Base-by-base conservation (phyloP, 805 yeast genomes). In the Myxozyma udenii region DNA sequence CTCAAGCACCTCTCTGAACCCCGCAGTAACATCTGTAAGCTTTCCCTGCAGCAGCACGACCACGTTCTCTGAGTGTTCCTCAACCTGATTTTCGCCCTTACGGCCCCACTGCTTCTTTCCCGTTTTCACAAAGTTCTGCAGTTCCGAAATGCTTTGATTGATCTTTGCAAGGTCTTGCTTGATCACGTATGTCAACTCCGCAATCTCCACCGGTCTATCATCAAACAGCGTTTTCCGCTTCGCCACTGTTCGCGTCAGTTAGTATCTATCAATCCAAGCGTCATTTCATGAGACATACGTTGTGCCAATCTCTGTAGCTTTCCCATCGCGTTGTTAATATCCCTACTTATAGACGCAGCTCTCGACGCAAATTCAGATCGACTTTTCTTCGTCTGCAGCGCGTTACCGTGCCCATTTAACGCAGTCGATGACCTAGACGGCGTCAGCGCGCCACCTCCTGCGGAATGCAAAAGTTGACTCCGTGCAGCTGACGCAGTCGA, bases 171-270 rank as follows among this genome's bases (percentile, higher is more conserved):
- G 82, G 63, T 86, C 95, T 67, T 93, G 97, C 62, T 79, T 79
- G 58, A 79, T 78, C 38, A 89, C 84, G 61, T 83, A 86, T 0
- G 98, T 90, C 58, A 93, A 74, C 67, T 93, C 96, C 19, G 90
- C 87, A 57, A 93, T 87, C 65, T 93, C 98, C 14, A 87, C 83
- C 0, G 98, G 97, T 60, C 85, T 83, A 69, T 93, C 98, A 64
- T 90, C 96, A 60, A 93, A 87, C 65, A 91, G 70, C 18, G 96
- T 95, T 66, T 89, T 90, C 61, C 89, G 76, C 67, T 85, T 88
- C 2, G 98, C 97, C 58, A 93, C 64, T 33, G 68, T 18, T 18
- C 18, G 19, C 11, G 18, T 33, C 24, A 28, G 22, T 16, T 22
- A 11, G 37, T 43, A 14, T 38, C 28, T 22, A 45, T 28, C 33